phyloP scores from a whole-genome alignment of 345 rosid species.

The Bruguiera parviflora region DNA sequence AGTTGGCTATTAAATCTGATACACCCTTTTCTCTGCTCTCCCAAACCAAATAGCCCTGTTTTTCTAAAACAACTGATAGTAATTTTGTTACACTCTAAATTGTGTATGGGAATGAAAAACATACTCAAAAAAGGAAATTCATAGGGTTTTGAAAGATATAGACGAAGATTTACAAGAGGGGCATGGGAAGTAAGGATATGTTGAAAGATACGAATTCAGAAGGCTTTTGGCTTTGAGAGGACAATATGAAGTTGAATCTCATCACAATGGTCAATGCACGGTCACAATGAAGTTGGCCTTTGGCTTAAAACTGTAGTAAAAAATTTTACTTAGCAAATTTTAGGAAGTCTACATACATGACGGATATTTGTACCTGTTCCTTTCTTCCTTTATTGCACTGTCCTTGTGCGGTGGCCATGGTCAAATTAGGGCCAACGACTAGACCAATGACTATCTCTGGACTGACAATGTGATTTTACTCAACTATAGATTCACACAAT shows the following conservation, averaged over 20 bases:
- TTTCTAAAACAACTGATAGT: no score
- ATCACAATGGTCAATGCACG: constrained; percentile 14
- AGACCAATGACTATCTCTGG: neutral
- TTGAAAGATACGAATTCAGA: constrained; percentile 25
- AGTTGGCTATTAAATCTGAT: constrained; percentile 2
- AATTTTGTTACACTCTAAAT: neutral
- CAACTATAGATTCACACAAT: neutral
- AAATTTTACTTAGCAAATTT: no score
- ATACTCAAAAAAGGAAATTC: constrained; percentile 14
- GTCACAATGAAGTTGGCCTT: constrained; percentile 3
- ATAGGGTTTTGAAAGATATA: constrained; percentile 23
- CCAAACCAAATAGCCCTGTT: no score
- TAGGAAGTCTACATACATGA: neutral
- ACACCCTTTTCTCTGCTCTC: neutral
- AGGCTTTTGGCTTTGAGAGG: constrained; percentile 25
- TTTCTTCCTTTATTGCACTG: neutral
- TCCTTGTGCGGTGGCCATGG: neutral
- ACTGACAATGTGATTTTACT: neutral
- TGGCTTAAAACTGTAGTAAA: no score
- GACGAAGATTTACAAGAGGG: constrained; percentile 27
- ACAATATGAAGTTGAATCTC: constrained; percentile 29
- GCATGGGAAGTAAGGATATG: neutral
- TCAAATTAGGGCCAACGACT: neutral
- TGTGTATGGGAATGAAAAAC: constrained; percentile 5
- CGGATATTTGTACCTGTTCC: neutral